These are phyloP conservation scores for Selenicereus undatus DNA, from an alignment of 148 eudicot genomes.

Conservation along the genomic window DNA sequence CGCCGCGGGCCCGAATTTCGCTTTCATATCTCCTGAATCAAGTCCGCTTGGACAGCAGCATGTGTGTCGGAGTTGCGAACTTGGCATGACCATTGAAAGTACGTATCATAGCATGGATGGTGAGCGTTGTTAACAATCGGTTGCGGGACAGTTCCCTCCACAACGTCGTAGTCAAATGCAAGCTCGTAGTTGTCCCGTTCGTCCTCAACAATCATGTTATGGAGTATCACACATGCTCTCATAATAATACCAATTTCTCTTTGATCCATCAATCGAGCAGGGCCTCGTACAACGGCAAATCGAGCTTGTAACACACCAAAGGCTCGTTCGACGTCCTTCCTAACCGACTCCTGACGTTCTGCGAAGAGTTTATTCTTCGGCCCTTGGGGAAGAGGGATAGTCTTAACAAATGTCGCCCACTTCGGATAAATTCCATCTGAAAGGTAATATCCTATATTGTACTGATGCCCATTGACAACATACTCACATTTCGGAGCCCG, in stretches of 20 bases:
- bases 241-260: background rate
- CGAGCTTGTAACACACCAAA: slow-evolving; percentile 13
- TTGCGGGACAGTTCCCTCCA: background rate
- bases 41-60: too few species aligned
- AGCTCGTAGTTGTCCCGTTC: background rate
- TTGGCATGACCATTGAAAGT: too few species aligned
- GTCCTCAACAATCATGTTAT: background rate
- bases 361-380: background rate
- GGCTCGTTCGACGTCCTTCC: slow-evolving; percentile 10
- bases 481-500: background rate
- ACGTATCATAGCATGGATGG: background rate
- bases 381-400: background rate
- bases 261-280: background rate
- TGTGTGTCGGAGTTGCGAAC: too few species aligned
- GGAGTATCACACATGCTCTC: background rate
- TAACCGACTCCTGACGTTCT: background rate
- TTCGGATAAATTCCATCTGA: slow-evolving; percentile 1
- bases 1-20: too few species aligned
- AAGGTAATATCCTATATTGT: too few species aligned
- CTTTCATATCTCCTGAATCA: too few species aligned
- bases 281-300: background rate
- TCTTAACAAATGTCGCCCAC: slow-evolving; percentile 8
- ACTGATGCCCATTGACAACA: background rate
- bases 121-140: background rate
- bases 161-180: background rate